Percentiles rank a stretch among this genome's conserved stretches.
phyloP scores from a whole-genome alignment of 305 asterid genomes.

The Plantago coronopus region DNA sequence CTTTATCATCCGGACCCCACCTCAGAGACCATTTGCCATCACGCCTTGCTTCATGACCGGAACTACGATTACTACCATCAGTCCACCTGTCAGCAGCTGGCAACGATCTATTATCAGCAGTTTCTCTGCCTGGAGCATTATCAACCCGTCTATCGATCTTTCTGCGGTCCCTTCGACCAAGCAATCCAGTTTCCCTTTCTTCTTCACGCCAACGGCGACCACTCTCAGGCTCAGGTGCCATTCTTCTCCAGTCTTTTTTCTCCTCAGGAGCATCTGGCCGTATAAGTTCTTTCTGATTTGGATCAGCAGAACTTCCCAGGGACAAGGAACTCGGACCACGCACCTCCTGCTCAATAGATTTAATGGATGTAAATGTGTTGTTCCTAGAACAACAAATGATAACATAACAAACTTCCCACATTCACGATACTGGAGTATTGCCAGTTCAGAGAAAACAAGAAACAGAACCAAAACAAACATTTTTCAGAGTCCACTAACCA shows the following conservation, averaged over 20 bases:
- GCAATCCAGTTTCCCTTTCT: conserved; percentile 99
- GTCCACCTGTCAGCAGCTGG: conserved; percentile 72
- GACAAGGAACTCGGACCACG: conserved; percentile 86
- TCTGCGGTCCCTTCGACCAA: conserved; percentile 89
- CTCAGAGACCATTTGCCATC: conserved; percentile 91
- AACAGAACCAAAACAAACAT: not conserved
- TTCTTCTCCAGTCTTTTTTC: conserved; percentile 80
- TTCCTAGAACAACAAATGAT: not conserved
- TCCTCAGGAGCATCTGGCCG: conserved; percentile 76
- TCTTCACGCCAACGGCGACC: conserved; percentile 99
- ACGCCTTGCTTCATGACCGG: conserved; percentile 77
- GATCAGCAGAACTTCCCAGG: conserved; percentile 75
- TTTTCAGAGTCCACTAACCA: not conserved
- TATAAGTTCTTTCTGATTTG: conserved; percentile 74
- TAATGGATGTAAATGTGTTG: not conserved
- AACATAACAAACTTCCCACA: not conserved
- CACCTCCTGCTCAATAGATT: conserved; percentile 51
- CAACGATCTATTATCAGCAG: conserved; percentile 56
- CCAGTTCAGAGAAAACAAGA: not conserved
- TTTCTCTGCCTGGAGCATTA: conserved; percentile 59
- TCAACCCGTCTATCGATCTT: conserved; percentile 80
- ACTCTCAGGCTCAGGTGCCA: conserved; percentile 59
- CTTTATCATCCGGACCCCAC: conserved; percentile 99
- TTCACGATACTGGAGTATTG: too few relatives aligned
- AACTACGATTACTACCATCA: conserved; percentile 64